These are phyloP conservation scores for Chytriomyces confervae DNA, from an alignment of 192 early-diverging fungal genomes.

Conservation along the genomic window DNA sequence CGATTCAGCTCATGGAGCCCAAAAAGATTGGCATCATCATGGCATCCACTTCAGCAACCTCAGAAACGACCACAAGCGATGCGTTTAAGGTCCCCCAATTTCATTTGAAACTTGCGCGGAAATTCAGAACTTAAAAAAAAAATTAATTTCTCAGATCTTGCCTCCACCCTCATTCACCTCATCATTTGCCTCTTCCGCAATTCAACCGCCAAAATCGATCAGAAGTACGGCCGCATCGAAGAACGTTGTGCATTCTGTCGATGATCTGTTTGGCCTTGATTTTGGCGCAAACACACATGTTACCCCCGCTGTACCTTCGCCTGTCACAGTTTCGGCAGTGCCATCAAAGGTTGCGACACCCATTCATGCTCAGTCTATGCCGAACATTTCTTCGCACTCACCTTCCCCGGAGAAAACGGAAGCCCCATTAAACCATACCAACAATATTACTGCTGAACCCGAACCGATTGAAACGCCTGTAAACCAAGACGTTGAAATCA, in stretches of 20 bases:
- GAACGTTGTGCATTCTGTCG: not conserved
- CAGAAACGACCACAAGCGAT: not conserved
- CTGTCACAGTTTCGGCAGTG: not conserved
- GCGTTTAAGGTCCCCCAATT: not conserved
- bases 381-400: not conserved
- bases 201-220: constrained; percentile 12
- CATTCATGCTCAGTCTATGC: not conserved
- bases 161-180: constrained; percentile 5
- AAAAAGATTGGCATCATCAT: constrained; percentile 21
- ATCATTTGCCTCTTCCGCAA: not conserved
- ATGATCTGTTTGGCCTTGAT: constrained; percentile 13
- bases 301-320: not conserved
- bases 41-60: not conserved
- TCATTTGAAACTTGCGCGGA: not conserved
- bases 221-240: no score
- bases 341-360: not conserved
- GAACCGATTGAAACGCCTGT: not conserved
- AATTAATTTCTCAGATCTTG: not conserved
- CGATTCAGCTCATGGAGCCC: not conserved
- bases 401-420: not conserved
- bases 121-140: not conserved
- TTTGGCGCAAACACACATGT: constrained; percentile 1
- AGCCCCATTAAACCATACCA: not conserved
- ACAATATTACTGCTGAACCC: not conserved
- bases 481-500: not conserved